phyloP scores from a whole-genome alignment of 1,284 basidiomycete species.

The Coniophora puteana region DNA sequence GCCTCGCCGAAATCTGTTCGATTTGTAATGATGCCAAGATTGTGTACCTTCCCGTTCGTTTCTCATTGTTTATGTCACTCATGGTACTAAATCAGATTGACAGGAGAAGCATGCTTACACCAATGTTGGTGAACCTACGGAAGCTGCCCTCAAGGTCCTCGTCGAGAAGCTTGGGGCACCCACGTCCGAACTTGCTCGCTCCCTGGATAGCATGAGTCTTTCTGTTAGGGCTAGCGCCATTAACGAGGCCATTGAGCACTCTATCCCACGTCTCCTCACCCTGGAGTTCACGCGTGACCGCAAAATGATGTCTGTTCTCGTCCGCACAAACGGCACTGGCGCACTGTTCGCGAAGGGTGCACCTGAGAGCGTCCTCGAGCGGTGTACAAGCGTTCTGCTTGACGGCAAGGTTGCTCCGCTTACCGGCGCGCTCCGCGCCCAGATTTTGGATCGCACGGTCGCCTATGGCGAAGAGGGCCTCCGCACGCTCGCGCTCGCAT shows the following conservation, averaged over 20 bases:
- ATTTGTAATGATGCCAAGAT: constrained; percentile 92
- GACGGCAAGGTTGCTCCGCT: constrained; percentile 66
- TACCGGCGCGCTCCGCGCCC: constrained; percentile 54
- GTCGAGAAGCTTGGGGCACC: constrained; percentile 84
- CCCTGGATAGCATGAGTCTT: constrained; percentile 56
- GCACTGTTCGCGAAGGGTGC: constrained; percentile 93
- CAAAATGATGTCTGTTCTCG: constrained; percentile 98
- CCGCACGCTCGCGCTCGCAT: constrained; percentile 90
- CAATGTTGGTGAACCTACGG: constrained; percentile 95
- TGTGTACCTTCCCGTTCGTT: constrained; percentile 72
- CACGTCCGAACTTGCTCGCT: constrained; percentile 49
- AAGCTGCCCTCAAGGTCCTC: constrained; percentile 90
- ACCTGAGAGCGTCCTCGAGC: constrained; percentile 90
- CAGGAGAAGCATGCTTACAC: constrained; percentile 79
- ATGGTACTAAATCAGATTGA: constrained; percentile 12
- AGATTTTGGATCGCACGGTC: constrained; percentile 63
- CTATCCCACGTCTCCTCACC: constrained; percentile 79
- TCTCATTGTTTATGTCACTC: neutral
- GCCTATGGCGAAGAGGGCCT: constrained; percentile 82
- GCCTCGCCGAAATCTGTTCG: constrained; percentile 85
- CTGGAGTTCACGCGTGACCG: constrained; percentile 98
- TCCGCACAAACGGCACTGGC: constrained; percentile 55
- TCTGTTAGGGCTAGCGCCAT: constrained; percentile 75
- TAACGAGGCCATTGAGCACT: constrained; percentile 77
- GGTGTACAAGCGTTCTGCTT: constrained; percentile 75